These are phyloP conservation scores for Hymenoscyphus occultus DNA, from an alignment of 2,329 filamentous ascomycete genomes.

Conservation along the genomic window DNA sequence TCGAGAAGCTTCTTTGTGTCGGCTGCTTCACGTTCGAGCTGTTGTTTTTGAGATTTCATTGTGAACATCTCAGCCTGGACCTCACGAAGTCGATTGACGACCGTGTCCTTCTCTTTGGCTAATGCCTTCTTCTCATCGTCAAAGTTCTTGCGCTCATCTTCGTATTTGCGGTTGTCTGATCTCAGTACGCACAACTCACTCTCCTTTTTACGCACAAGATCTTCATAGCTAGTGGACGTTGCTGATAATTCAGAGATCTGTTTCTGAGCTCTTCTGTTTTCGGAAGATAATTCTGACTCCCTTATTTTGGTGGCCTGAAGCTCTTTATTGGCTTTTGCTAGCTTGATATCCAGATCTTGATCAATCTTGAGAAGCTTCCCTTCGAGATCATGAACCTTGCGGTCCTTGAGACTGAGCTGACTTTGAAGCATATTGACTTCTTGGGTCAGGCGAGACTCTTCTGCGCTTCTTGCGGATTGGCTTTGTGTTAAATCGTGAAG, in stretches of 20 bases:
- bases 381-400: constrained; percentile 86
- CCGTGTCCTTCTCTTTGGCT: constrained; percentile 72
- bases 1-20: constrained; percentile 86
- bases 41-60: constrained; percentile 77
- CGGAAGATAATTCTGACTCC: constrained; percentile 71
- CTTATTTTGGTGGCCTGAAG: constrained; percentile 70
- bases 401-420: constrained; percentile 82
- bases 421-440: constrained; percentile 91
- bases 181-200: constrained; percentile 85
- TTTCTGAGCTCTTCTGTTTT: constrained; percentile 79
- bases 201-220: constrained; percentile 88
- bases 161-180: constrained; percentile 77
- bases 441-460: constrained; percentile 73
- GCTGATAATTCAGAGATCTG: constrained; percentile 84
- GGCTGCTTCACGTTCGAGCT: constrained; percentile 82
- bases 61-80: constrained; percentile 85
- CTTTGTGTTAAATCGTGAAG: constrained; percentile 67
- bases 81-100: constrained; percentile 73
- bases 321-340: constrained; percentile 75
- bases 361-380: constrained; percentile 78
- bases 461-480: constrained; percentile 69
- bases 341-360: constrained; percentile 84
- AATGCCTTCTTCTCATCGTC: constrained; percentile 76
- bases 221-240: constrained; percentile 92
- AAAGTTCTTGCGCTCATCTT: constrained; percentile 73